phyloP scores from a whole-genome alignment of 2,329 filamentous ascomycete species.

The Simplicillium aogashimaense region DNA sequence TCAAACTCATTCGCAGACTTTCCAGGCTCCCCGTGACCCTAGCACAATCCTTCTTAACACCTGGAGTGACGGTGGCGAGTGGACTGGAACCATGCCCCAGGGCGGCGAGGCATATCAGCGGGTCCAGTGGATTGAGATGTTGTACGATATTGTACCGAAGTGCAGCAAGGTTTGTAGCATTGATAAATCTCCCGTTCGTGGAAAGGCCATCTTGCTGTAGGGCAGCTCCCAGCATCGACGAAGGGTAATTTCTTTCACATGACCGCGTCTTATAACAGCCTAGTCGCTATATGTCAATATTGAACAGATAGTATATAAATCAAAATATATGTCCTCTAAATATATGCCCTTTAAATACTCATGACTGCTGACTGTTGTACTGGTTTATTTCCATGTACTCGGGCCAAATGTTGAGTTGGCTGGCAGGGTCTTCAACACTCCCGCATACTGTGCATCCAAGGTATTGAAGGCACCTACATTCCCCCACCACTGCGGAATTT shows the following conservation, averaged over 20 bases:
- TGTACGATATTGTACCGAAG: conserved; percentile 27
- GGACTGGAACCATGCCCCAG: conserved; percentile 44
- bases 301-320: too few relatives aligned
- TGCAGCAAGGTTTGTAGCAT: conserved; percentile 29
- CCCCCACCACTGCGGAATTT: conserved; percentile 32
- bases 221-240: background rate
- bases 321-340: background rate
- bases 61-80: conserved; percentile 48
- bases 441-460: conserved; percentile 13
- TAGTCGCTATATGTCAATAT: too few relatives aligned
- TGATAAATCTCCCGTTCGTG: conserved; percentile 24
- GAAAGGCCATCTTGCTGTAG: conserved; percentile 24
- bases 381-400: conserved; percentile 15
- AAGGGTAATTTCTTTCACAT: too few relatives aligned
- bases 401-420: conserved; percentile 20
- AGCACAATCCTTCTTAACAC: conserved; percentile 44
- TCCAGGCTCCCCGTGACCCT: conserved; percentile 42
- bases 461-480: conserved; percentile 39
- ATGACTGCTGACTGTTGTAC: background rate
- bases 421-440: conserved; percentile 13
- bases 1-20: conserved; percentile 36
- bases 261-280: too few relatives aligned
- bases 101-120: conserved; percentile 40
- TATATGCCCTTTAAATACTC: too few relatives aligned
- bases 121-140: conserved; percentile 51